Conservation (phyloP, 306 rosid genomes). For the Fragaria iinumae region DNA sequence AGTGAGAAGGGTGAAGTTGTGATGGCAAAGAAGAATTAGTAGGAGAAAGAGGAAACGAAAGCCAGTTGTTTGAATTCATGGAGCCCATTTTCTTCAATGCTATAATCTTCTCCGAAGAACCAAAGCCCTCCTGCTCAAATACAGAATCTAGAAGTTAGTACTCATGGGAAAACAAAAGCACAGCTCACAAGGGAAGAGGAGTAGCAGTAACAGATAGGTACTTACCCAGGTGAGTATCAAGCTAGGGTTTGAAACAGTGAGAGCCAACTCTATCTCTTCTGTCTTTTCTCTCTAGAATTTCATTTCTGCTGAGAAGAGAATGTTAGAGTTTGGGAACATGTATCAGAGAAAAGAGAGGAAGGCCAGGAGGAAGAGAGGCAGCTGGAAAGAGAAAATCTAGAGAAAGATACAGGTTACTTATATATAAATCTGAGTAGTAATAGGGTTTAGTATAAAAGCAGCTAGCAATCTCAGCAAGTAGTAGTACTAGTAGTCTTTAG, state of each 20-base stretch:
- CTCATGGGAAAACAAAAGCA: neutral
- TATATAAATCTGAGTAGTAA: conserved; percentile 18
- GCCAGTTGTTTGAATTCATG: conserved; percentile 96
- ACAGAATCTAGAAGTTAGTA: conserved; percentile 13
- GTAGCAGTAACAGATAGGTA: neutral
- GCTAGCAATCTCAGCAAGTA: neutral
- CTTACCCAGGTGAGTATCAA: conserved; percentile 20
- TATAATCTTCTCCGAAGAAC: conserved; percentile 20
- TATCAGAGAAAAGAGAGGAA: conserved; percentile 19
- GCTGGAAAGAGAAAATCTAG: conserved; percentile 47
- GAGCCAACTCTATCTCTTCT: conserved; percentile 12
- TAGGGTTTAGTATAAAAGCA: neutral
- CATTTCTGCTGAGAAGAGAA: conserved; percentile 18
- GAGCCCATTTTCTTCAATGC: conserved; percentile 35
- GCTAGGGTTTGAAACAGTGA: conserved; percentile 37
- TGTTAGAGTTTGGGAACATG: conserved; percentile 22
- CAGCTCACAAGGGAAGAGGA: neutral
- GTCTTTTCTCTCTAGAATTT: conserved; percentile 13
- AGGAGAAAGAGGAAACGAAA: conserved; percentile 90
- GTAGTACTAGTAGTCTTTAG: neutral
- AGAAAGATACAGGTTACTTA: conserved; percentile 38
- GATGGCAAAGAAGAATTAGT: conserved; percentile 70
- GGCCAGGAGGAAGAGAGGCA: conserved; percentile 27
- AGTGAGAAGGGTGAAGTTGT: conserved; percentile 63
- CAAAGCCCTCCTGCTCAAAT: conserved; percentile 40